Evolutionary conservation across 1,139 yeast species (phyloP), one percentile per base, ranked within the genome.

Genomic region (Taphrina confusa): DNA sequence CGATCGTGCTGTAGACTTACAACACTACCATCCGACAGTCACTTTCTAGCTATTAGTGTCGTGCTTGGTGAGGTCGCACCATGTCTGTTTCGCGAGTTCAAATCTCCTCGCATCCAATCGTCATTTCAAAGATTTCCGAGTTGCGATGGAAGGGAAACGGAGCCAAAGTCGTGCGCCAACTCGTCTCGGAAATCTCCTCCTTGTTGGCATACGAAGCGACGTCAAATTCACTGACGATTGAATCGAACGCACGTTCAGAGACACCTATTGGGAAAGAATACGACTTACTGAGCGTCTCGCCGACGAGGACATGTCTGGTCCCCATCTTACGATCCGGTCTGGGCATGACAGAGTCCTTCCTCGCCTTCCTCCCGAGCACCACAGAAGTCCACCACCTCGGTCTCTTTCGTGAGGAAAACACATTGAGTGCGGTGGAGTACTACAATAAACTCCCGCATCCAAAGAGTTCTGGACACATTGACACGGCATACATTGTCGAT

Each of bases 271-370:
- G 69, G 20, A 65, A 61, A 20, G 47, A 57, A 14, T 70, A 57
- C 51, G 55, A 62, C 9, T 42, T 64, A 22, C 44, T 62, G 14
- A 39, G 42, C 20, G 54, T 62, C 27, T 45, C 62, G 16, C 73
- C 74, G 11, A 56, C 56, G 3, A 62, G 67, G 51, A 67, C 69
- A 54, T 71, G 64, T 18, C 57, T 72, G 49, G 67, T 71, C 14
- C 75, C 75, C 2, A 65, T 72, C 14, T 67, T 72, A 37, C 66
- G 75, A 23, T 71, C 74, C 3, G 75, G 75, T 3, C 65, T 69
- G 47, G 64, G 72, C 46, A 71, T 72, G 75, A 65, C 70, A 34
- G 70, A 68, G 23, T 16, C 73, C n/a, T 69, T 71, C 60, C 66
- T 66, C 34, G 60, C 62, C 30, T 55, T 70, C 42, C 64, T 73